Percentiles rank a stretch among this genome's conserved stretches.
Evolutionary conservation across 192 early-diverging fungal species (phyloP).

Genomic region (Geranomyces variabilis): DNA sequence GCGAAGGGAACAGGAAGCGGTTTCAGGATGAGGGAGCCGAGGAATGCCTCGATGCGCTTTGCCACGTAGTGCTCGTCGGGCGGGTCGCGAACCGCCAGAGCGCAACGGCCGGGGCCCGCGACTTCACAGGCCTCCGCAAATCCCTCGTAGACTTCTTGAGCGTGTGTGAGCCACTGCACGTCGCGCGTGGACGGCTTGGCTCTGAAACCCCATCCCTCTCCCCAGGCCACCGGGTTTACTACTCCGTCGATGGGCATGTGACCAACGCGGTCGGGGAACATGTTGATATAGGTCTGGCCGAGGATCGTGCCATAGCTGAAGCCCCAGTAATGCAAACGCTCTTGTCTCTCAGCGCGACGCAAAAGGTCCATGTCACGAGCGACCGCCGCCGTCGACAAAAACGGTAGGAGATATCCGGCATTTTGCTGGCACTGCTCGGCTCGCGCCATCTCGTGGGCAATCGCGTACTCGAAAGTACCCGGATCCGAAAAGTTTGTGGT

Average conservation of each 20-base stretch:
- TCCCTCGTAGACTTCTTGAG: constrained; percentile 29
- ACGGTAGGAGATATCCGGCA: constrained; percentile 33
- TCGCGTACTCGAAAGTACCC: neutral
- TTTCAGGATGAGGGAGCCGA: constrained; percentile 14
- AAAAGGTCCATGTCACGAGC: constrained; percentile 50
- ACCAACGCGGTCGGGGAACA: constrained; percentile 52
- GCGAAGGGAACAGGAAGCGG: constrained; percentile 17
- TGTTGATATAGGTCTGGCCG: constrained; percentile 51
- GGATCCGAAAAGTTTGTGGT: neutral
- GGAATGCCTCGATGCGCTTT: constrained; percentile 8
- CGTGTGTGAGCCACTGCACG: constrained; percentile 5
- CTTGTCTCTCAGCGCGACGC: constrained; percentile 39
- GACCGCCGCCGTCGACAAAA: constrained; percentile 44
- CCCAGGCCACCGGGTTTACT: constrained; percentile 27
- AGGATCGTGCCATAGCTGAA: constrained; percentile 50
- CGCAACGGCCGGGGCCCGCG: constrained; percentile 42
- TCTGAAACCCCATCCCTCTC: neutral
- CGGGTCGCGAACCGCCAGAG: constrained; percentile 20
- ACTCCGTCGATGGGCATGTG: constrained; percentile 53
- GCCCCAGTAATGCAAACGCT: constrained; percentile 45
- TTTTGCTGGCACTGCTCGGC: constrained; percentile 29
- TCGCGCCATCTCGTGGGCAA: neutral
- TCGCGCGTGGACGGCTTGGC: neutral
- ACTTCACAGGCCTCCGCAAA: constrained; percentile 41
- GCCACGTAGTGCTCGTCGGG: neutral